Evolutionary conservation across 306 rosid genomes (phyloP).

Genomic region (Lathyrus tuberosus): DNA sequence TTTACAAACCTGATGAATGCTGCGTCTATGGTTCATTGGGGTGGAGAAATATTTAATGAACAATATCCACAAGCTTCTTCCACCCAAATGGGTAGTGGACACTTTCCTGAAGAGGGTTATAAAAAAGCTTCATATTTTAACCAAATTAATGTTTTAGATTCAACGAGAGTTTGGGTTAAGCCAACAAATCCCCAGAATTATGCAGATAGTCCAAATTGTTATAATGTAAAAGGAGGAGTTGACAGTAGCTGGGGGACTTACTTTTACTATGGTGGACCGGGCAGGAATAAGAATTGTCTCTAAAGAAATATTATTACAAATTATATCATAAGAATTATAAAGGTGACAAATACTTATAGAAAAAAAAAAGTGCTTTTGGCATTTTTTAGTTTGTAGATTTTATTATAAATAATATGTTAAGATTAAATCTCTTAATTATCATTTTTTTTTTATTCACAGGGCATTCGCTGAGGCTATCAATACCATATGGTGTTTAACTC

Average conservation of each 20-base stretch:
- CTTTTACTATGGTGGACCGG: slow-evolving; percentile 95
- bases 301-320: slow-evolving; percentile 24
- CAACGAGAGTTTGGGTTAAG: neutral
- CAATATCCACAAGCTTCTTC: slow-evolving; percentile 26
- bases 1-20: slow-evolving; percentile 69
- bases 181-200: slow-evolving; percentile 53
- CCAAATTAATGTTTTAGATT: slow-evolving; percentile 74
- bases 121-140: slow-evolving; percentile 78
- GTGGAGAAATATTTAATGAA: slow-evolving; percentile 50
- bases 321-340: too few species aligned
- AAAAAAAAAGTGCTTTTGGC: too few species aligned
- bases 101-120: slow-evolving; percentile 74
- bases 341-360: too few species aligned
- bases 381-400: too few species aligned
- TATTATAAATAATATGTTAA: too few species aligned
- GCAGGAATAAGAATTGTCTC: slow-evolving; percentile 78
- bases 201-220: slow-evolving; percentile 82
- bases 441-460: too few species aligned
- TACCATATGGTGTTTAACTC: too few species aligned
- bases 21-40: slow-evolving; percentile 82
- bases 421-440: too few species aligned
- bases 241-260: slow-evolving; percentile 78
- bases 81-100: slow-evolving; percentile 95
- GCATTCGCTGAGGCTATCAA: too few species aligned
- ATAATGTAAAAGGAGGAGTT: slow-evolving; percentile 78